Conservation (phyloP, 108 stramenopile genomes). For the Ochromonas danica region DNA sequence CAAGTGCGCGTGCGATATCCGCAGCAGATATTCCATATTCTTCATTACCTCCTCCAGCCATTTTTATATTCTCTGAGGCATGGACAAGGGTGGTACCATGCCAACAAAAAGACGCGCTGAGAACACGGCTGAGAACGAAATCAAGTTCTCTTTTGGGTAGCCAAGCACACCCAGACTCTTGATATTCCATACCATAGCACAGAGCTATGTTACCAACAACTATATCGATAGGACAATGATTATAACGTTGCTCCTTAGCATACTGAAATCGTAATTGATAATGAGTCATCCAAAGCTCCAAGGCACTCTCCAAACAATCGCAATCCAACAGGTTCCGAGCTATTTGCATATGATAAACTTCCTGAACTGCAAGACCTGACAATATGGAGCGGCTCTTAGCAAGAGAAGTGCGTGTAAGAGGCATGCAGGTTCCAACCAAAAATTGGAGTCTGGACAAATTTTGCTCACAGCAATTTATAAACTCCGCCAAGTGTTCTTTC, state of each 20-base stretch:
- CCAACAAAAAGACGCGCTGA: neutral
- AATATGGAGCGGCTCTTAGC: too few species aligned
- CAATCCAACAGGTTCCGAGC: neutral
- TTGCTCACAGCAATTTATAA: too few species aligned
- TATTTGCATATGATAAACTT: neutral
- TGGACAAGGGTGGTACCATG: conserved; percentile 3
- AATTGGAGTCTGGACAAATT: too few species aligned
- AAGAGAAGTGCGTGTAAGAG: too few species aligned
- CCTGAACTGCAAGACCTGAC: neutral
- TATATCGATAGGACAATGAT: conserved; percentile 23
- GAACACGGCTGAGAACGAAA: neutral
- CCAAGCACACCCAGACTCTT: neutral
- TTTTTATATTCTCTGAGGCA: too few species aligned
- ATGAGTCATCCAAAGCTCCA: conserved; percentile 5
- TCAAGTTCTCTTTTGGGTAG: neutral
- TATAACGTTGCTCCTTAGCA: neutral
- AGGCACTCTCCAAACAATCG: conserved; percentile 7
- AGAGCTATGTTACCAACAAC: conserved; percentile 1
- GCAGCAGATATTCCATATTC: neutral
- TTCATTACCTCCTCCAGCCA: too few species aligned
- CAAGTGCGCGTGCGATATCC: conserved; percentile 17
- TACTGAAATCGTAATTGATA: conserved; percentile 27
- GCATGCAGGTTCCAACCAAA: too few species aligned
- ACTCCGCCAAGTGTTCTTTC: too few species aligned
- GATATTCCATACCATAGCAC: conserved; percentile 23